Evolutionary conservation across 192 early-diverging fungal genomes (phyloP).

Genomic region (Backusella psychrophila): DNA sequence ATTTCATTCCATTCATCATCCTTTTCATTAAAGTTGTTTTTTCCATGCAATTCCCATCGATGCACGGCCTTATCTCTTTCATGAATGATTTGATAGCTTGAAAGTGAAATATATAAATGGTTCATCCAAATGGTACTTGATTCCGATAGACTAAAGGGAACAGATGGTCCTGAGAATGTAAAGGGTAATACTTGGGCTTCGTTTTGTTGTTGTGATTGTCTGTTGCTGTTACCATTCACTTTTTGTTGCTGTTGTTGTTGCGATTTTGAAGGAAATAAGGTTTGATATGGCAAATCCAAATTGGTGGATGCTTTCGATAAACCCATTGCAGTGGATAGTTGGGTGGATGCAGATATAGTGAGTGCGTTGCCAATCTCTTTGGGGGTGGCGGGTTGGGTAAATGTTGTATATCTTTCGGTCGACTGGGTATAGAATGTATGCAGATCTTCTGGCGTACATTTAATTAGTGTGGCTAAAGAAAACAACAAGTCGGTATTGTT

Average conservation of each 20-base stretch:
- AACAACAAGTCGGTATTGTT: neutral
- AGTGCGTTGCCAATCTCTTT: neutral
- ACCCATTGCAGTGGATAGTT: conserved; percentile 21
- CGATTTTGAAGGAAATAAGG: conserved; percentile 24
- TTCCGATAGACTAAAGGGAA: conserved; percentile 48
- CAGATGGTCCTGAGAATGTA: conserved; percentile 32
- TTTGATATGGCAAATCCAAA: conserved; percentile 18
- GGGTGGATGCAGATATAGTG: conserved; percentile 7
- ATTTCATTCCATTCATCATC: neutral
- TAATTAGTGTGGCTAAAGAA: conserved; percentile 31
- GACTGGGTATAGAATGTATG: conserved; percentile 51
- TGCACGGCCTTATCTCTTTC: conserved; percentile 38
- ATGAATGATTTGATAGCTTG: conserved; percentile 43
- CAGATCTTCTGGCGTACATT: conserved; percentile 65
- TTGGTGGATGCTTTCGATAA: conserved; percentile 6
- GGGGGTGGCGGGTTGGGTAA: neutral
- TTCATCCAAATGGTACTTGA: conserved; percentile 48
- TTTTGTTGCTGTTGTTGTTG: neutral
- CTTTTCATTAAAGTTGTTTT: neutral
- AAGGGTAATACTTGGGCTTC: conserved; percentile 49
- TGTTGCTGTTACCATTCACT: neutral
- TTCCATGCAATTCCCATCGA: conserved; percentile 9
- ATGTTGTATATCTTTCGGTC: conserved; percentile 13
- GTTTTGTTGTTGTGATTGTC: neutral
- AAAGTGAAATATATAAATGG: conserved; percentile 46